Base-by-base conservation (phyloP, 805 yeast species). In the Pichia deserticola region DNA sequence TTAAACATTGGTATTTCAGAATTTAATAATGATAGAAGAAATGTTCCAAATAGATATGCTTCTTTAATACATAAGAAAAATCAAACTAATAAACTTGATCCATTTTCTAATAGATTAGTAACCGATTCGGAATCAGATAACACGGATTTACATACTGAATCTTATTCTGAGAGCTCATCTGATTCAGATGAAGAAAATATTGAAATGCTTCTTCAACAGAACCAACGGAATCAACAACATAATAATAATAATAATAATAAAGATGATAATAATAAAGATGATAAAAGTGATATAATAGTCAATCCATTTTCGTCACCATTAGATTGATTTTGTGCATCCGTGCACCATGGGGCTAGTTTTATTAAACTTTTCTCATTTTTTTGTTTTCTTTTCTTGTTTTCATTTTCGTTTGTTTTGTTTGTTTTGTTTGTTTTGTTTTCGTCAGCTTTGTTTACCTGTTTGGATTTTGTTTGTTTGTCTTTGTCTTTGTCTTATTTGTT, bases 181-280 rank as follows among this genome's bases (percentile, higher is more conserved):
- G 68, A 64, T 44, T 61, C 66, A 0, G 68, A 64, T 48, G 65
- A 63, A 40, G 68, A 65, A 46, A 63, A 63, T 41, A 65, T 65
- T 25, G 67, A 63, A 43, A 57, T 44, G 44, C 50, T 54, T 6
- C 40, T 50, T 1, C 54, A 47, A 32, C 43, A 41, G 25, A 47
- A 36, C 20, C 33, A 13, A 15, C 36, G 10, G 28, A 25, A 27
- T 5, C n/a, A 9, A 11, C 47, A 36, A n/a, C 47, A 27, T n/a
- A n/a, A n/a, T n/a, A n/a, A n/a, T n/a, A n/a, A n/a, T n/a, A n/a
- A n/a, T n/a, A n/a, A n/a, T n/a, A n/a, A n/a, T n/a, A n/a, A n/a
- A n/a, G n/a, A n/a, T n/a, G n/a, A n/a, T n/a, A n/a, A n/a, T n/a
- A n/a, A n/a, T n/a, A n/a, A n/a, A n/a, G n/a, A n/a, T n/a, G n/a